A percentile compares a stretch with the other conserved stretches of the same genome.
Conservation (phyloP, 768 basidiomycete species). For the Auriscalpium vulgare region DNA sequence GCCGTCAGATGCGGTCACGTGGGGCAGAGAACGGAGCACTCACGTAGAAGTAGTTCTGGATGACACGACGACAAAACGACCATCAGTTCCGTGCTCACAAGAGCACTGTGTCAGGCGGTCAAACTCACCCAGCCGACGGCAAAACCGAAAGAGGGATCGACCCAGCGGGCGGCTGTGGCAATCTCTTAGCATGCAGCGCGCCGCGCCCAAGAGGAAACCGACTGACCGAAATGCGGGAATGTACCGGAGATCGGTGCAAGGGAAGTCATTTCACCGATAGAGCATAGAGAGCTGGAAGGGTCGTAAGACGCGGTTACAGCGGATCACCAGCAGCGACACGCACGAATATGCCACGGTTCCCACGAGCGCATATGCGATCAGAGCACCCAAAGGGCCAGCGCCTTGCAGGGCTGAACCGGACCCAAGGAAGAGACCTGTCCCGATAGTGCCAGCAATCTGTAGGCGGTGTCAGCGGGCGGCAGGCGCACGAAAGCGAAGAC, state of each 20-base stretch:
- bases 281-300: constrained; percentile 44
- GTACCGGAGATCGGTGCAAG: constrained; percentile 73
- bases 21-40: constrained; percentile 25
- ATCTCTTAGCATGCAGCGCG: background rate
- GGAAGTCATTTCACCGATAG: constrained; percentile 74
- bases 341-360: constrained; percentile 60
- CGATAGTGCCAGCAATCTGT: constrained; percentile 70
- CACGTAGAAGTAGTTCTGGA: constrained; percentile 47
- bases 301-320: constrained; percentile 23
- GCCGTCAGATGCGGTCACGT: background rate
- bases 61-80: background rate
- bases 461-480: background rate
- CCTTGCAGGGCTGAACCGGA: constrained; percentile 51
- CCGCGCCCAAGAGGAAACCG: background rate
- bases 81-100: background rate
- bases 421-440: constrained; percentile 68
- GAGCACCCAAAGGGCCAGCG: constrained; percentile 61
- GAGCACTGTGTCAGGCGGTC: background rate
- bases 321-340: constrained; percentile 18
- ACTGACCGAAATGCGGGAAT: constrained; percentile 61
- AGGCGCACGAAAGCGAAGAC: background rate
- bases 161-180: constrained; percentile 25
- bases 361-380: constrained; percentile 56
- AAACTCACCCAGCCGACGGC: constrained; percentile 26
- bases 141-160: constrained; percentile 29